Percentiles rank a stretch among this genome's conserved stretches.
phyloP scores from a whole-genome alignment of 257 asterid species.

The Gentiana straminea region DNA sequence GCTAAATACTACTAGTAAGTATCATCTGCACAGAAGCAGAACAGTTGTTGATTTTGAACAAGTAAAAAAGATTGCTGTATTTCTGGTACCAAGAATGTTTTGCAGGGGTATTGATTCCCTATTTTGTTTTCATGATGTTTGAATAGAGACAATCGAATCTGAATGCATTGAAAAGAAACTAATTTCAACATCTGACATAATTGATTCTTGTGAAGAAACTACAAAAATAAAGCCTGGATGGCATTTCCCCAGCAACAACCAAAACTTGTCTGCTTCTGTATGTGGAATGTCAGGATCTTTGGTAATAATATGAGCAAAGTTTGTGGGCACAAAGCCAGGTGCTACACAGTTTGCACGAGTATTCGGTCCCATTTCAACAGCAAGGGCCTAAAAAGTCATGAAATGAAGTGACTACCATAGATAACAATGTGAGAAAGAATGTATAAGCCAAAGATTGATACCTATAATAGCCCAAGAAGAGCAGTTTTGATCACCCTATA shows the following conservation, averaged over 20 bases:
- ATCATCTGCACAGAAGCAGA: too few species aligned
- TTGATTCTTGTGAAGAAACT: too few species aligned
- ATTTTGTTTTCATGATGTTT: too few species aligned
- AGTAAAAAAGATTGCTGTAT: too few species aligned
- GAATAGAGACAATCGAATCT: too few species aligned
- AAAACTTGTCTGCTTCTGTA: slow-evolving; percentile 73
- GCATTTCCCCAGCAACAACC: slow-evolving; percentile 77
- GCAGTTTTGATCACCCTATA: slow-evolving; percentile 91
- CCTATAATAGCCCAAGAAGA: slow-evolving; percentile 89
- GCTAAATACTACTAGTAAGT: too few species aligned
- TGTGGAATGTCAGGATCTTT: slow-evolving; percentile 34
- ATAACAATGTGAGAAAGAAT: not conserved
- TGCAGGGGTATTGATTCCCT: too few species aligned
- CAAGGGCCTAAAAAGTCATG: slow-evolving; percentile 50
- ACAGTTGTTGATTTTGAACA: too few species aligned
- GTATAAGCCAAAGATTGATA: slow-evolving; percentile 6
- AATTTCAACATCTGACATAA: too few species aligned
- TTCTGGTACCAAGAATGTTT: too few species aligned
- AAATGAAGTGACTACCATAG: not conserved
- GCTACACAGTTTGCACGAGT: slow-evolving; percentile 91
- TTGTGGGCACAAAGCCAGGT: slow-evolving; percentile 91
- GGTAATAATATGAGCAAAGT: slow-evolving; percentile 53
- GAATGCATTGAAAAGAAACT: too few species aligned
- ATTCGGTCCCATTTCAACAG: slow-evolving; percentile 85
- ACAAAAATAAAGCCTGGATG: slow-evolving; percentile 50